phyloP scores from a whole-genome alignment of 2,329 filamentous ascomycete species.

The Pseudopyrenochaeta lycopersici region DNA sequence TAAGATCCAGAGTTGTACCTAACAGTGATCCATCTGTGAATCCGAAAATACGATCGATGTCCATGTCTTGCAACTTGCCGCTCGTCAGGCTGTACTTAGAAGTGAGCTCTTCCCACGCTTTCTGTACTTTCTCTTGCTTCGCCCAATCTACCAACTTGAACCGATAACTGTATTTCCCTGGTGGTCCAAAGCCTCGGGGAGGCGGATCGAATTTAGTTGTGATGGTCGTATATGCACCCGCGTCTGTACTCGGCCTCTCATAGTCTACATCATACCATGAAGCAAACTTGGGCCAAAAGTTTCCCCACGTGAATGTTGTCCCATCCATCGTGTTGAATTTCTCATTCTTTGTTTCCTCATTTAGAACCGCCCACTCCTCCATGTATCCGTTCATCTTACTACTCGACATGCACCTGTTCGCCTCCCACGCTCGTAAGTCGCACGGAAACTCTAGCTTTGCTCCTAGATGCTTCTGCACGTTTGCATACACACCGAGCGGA shows the following conservation, averaged over 20 bases:
- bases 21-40: conserved; percentile 56
- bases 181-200: conserved; percentile 54
- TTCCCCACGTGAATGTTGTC: conserved; percentile 57
- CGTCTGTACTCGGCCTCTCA: conserved; percentile 36
- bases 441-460: conserved; percentile 56
- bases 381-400: conserved; percentile 61
- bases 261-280: conserved; percentile 55
- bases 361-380: conserved; percentile 62
- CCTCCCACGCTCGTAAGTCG: conserved; percentile 57
- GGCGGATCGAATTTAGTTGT: conserved; percentile 38
- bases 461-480: conserved; percentile 55
- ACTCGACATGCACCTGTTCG: conserved; percentile 52
- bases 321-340: conserved; percentile 61
- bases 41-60: conserved; percentile 57
- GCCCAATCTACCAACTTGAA: conserved; percentile 60
- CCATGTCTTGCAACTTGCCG: conserved; percentile 51
- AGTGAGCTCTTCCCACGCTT: conserved; percentile 58
- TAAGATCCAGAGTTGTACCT: conserved; percentile 35
- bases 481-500: conserved; percentile 61
- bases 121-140: conserved; percentile 51
- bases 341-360: conserved; percentile 52
- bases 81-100: conserved; percentile 52
- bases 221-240: conserved; percentile 14
- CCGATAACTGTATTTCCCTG: conserved; percentile 46
- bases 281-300: conserved; percentile 59